Evolutionary conservation across 768 basidiomycete species (phyloP).

Genomic region (Lactarius quietus): DNA sequence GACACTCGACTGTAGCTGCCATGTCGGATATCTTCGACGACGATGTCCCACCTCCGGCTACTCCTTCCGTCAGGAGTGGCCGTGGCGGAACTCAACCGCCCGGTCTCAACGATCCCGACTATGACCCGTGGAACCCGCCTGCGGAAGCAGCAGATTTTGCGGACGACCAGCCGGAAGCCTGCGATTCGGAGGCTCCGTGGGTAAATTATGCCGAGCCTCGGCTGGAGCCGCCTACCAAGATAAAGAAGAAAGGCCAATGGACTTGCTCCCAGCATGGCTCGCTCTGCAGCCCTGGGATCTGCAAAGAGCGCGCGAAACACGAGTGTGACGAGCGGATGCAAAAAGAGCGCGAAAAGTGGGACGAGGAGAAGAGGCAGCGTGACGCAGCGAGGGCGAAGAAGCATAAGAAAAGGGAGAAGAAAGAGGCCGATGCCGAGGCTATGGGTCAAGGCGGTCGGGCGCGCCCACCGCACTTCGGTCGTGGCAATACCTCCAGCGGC

Average conservation of each 20-base stretch:
- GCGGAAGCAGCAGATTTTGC: not conserved
- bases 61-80: not conserved
- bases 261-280: conserved; percentile 13
- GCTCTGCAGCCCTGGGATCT: conserved; percentile 17
- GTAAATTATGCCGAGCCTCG: not conserved
- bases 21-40: not conserved
- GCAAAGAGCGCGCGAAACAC: not conserved
- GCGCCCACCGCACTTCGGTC: not conserved
- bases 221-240: not conserved
- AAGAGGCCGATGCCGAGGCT: not conserved
- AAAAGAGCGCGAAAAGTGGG: conserved; percentile 5
- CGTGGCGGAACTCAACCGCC: not conserved
- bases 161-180: not conserved
- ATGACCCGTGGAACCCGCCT: not conserved
- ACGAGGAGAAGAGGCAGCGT: not conserved
- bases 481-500: not conserved
- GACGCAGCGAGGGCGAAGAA: not conserved
- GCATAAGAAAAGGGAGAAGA: not conserved
- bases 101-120: not conserved
- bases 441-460: not conserved
- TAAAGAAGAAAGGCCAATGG: not conserved
- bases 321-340: not conserved
- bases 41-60: not conserved
- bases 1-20: not conserved
- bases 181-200: not conserved